Base-by-base conservation (phyloP, 768 basidiomycete species). In the Tylopilus rubrobrunneus region DNA sequence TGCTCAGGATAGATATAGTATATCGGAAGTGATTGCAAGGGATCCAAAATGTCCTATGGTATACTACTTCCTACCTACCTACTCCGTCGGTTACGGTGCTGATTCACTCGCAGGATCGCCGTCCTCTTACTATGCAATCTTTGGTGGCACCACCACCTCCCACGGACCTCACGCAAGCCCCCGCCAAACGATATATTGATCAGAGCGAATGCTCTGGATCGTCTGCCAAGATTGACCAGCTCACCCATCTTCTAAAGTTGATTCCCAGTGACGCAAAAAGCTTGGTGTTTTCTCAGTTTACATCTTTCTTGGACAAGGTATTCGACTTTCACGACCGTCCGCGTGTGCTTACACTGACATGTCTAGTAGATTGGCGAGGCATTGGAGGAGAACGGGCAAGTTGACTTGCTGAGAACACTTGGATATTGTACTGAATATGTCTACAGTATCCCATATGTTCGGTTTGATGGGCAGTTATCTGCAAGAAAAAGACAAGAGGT, bases 221-320 rank as follows among this genome's bases (percentile, higher is more conserved):
- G 7, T 93, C 92, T 21, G 89, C 89, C 11, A 95, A 95, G 71
- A 87, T 92, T 48, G 86, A 89, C 48, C 90, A 92, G 61, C 73
- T 95, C 15, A 66, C 92, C 21, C 80, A 87, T 49, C 77, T 92
- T 41, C 75, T 95, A 41, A 74, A 79, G 56, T 68, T 92, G 12
- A 87, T 83, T 6, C 87, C 88, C 1, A 55, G 61, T 4, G 79
- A 76, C 1, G 87, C 92, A 56, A 95, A 95, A 68, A 86, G 87
- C 3, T 73, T 95, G 3, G 90, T 95, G 1, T 95, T 95, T 65
- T 92, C 89, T 3, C 92, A 95, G 61, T 95, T 93, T 62, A 95
- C 91, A 4, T 80, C 83, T 3, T 93, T 91, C 71, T 68, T 93
- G 49, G 86, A 90, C 72, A 87, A 90, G 74, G 90, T 86, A 56